Base-by-base conservation (phyloP, 2,329 filamentous ascomycete species). In the Malbranchea zuffiana region DNA sequence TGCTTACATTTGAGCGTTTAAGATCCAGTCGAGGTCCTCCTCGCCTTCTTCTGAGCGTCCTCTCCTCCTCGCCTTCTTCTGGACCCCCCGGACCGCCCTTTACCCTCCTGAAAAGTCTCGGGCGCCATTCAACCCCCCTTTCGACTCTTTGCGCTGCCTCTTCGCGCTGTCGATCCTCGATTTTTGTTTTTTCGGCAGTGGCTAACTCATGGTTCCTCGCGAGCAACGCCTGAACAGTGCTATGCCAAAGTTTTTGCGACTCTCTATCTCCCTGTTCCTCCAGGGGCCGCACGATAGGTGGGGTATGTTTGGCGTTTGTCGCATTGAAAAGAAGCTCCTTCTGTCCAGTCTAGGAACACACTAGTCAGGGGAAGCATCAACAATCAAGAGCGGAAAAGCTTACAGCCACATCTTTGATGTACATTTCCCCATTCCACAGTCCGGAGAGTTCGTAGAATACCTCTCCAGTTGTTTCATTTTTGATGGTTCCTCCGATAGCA, bases 341-440 rank as follows among this genome's bases (percentile, higher is more conserved):
- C 49, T 92, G 81, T 28, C 86, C 84, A 33, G 84, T 95, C 84
- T 93, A 42, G 16, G 28, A 34, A 16, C 34, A 3, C 4, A 8
- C 25, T 13, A 32, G 13, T 33, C 12, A 27, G 21, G 10, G 21
- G 7, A 19, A 5, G 5, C 16, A 12, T 13, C 25, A 17, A 23
- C 6, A 26, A 28, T 11, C n/a, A n/a, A 8, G 13, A 13, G 19
- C 18, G 5, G 20, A 4, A 39, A 35, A 26, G 55, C 75, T 47
- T 67, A 86, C 83, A 56, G 74, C 74, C 44, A 87, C 56, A 54
- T 94, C 74, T 58, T 87, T 94, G 53, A 95, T 81, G 48, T 72
- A 79, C 88, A 98, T 98, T 57, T 96, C 84, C 39, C 84, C 83
- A 48, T 80, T 90, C 90, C 90, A 98, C 38, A 88, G 66, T 1